Evolutionary conservation across 2,329 filamentous ascomycete genomes (phyloP).

Genomic region (Xylariaceae sp.): DNA sequence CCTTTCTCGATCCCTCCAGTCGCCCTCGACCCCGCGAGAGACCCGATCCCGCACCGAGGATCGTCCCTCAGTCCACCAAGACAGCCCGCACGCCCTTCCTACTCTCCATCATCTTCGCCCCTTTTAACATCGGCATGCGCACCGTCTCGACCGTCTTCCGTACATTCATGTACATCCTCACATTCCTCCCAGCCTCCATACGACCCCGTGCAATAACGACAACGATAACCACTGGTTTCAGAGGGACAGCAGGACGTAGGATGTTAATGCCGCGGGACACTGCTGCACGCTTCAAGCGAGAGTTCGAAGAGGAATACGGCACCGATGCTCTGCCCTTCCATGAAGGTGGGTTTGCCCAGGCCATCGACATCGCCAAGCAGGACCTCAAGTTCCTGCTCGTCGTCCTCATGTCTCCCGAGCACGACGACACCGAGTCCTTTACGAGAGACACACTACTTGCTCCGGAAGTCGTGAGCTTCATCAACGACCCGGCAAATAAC

Average conservation of each 20-base stretch:
- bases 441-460: constrained; percentile 78
- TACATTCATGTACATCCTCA: constrained; percentile 73
- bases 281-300: constrained; percentile 81
- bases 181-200: constrained; percentile 70
- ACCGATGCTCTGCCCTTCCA: constrained; percentile 69
- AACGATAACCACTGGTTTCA: constrained; percentile 48
- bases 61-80: constrained; percentile 74
- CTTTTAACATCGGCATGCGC: constrained; percentile 75
- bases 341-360: constrained; percentile 88
- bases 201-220: constrained; percentile 55
- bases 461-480: constrained; percentile 68
- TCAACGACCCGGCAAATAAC: constrained; percentile 73
- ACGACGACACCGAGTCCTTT: constrained; percentile 86
- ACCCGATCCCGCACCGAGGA: constrained; percentile 72
- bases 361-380: constrained; percentile 83
- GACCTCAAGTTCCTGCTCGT: constrained; percentile 92
- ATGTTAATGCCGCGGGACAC: constrained; percentile 83
- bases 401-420: constrained; percentile 83
- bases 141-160: constrained; percentile 68
- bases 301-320: constrained; percentile 94
- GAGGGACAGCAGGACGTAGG: constrained; percentile 67
- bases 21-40: constrained; percentile 35
- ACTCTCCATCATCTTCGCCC: constrained; percentile 74
- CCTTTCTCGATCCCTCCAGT: constrained; percentile 41
- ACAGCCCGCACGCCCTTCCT: constrained; percentile 71